These are phyloP conservation scores for Penicillium crystallinum DNA, from an alignment of 495 filamentous ascomycete genomes.

Conservation along the genomic window DNA sequence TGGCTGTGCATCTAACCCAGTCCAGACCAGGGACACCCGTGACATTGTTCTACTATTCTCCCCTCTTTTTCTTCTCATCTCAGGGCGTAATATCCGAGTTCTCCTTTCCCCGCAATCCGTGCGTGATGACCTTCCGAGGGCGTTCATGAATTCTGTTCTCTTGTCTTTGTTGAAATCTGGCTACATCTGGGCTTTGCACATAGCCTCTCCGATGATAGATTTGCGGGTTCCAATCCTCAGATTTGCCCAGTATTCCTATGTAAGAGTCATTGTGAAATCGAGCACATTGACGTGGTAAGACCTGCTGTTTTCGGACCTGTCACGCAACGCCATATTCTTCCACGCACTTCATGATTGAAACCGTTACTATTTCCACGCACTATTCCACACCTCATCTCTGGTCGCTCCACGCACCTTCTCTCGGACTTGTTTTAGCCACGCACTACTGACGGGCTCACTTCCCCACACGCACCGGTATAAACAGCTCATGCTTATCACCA, in stretches of 20 bases:
- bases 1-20: neutral
- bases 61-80: neutral
- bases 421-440: too few species aligned
- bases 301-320: neutral
- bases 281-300: neutral
- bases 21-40: neutral
- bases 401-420: neutral
- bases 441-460: too few species aligned
- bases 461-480: too few species aligned
- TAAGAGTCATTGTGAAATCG: neutral
- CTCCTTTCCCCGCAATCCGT: neutral
- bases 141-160: neutral
- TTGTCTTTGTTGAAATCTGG: neutral
- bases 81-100: neutral
- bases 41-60: constrained; percentile 1
- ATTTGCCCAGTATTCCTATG: neutral
- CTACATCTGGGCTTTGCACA: neutral
- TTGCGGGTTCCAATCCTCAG: neutral
- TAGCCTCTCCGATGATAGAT: neutral
- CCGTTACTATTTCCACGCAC: neutral
- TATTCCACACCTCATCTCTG: neutral
- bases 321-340: neutral
- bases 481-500: neutral
- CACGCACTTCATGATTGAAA: neutral
- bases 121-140: neutral